Evolutionary conservation across 345 rosid species (phyloP), one percentile per base, ranked within the genome.

Genomic region (Populus nigra): DNA sequence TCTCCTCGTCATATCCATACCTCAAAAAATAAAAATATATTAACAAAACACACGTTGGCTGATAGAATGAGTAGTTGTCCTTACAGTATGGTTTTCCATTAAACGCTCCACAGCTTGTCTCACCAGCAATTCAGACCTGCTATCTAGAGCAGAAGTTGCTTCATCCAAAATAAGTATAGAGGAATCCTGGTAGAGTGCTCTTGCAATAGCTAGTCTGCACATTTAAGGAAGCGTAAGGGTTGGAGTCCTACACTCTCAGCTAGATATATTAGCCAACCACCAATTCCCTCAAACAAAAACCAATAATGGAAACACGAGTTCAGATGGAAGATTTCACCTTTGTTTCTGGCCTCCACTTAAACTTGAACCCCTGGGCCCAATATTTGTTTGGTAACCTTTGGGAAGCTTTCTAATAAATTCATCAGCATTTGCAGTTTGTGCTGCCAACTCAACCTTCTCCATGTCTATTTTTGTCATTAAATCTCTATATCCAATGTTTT

Each of bases 331-430:
- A 74, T 67, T 82, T 77, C 62, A 95, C 99, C 99, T 93, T 79
- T 96, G 98, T 83, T 80, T 93, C 85, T 96, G 99, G 41, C 99
- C 99, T 75, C 97, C 99, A 53, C 99, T 96, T 86, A 96, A 78
- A 84, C 84, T 86, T 17, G 98, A 92, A 65, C 98, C 99, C 73
- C 96, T 89, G 43, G 96, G 94, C 72, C 99, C 99, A 80, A 96
- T 81, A 72, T 84, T 84, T 76, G 93, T 91, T 65, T 78, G 49
- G 73, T 96, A 96, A 77, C 94, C 97, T 41, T 87, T 87, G 20
- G 99, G 93, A 85, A 96, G 90, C 76, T 75, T 85, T 83, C 84
- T 83, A 68, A 96, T 88, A 86, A 96, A 96, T 74, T 93, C 97
- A 85, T 91, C 97, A 20, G 98, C 99, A 78, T 93, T 90, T 71